Evolutionary conservation across 495 filamentous ascomycete genomes (phyloP), one percentile per base, ranked within the genome.

Genomic region (Cercophora sp.): DNA sequence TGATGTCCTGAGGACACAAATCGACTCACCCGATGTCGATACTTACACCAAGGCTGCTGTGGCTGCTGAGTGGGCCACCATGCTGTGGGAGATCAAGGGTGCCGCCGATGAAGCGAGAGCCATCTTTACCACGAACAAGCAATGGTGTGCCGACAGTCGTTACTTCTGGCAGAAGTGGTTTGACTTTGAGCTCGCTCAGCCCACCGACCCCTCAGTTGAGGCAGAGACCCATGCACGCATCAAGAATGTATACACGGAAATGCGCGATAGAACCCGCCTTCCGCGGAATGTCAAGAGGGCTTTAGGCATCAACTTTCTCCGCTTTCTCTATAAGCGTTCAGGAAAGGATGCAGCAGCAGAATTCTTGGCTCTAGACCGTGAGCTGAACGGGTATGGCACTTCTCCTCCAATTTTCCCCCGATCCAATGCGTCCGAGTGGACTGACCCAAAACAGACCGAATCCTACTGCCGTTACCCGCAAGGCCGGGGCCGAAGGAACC

Each of bases 131-230:
- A 85, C 83, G 61, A 89, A 95, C 60, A 79, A 88, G 45, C 83
- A 91, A 57, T 88, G 84, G 76, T 96, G 95, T 67, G 77, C 86
- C 13, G 88, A 92, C 58, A 94, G 89, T 61, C 79, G 82, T n/a
- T 78, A 85, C 19, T 99, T 99, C 80, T 97, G 91, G 92, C 78
- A 83, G 50, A 87, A 84, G 65, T 99, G 88, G 70, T 78, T 97
- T 9, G 72, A 83, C 45, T 96, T 99, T 56, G 93, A 99, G 73
- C 74, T 95, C 34, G 84, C 88, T 31, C 94, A 96, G 62, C 87
- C 89, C 8, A 90, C 88, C 2, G 86, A 75, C 50, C 67, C 73
- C 0, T 79, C 78, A 27, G 79, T 79, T 1, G 89, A 95, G 58
- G 40, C 67, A 0, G 71, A 79, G 47, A 85, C 90, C 44, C 84